A percentile compares a stretch with the other conserved stretches of the same genome.
phyloP scores from a whole-genome alignment of 495 filamentous ascomycete species.

The Antarctomyces pellizariae region DNA sequence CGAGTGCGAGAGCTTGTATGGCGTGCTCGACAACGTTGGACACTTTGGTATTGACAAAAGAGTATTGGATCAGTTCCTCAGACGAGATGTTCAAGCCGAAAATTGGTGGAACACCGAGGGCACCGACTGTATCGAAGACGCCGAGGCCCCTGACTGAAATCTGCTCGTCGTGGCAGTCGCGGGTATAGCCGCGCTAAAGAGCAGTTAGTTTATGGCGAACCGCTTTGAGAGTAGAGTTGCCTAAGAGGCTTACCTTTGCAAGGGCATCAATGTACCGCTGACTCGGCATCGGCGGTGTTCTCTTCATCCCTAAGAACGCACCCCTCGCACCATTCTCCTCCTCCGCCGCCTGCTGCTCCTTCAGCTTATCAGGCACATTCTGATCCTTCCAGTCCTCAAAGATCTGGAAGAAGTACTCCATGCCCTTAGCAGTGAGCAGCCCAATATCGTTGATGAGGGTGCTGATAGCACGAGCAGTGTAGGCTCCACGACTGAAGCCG shows the following conservation, averaged over 20 bases:
- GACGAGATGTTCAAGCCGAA: conserved; percentile 2
- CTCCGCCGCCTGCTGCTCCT: conserved; percentile 4
- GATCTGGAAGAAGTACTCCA: conserved; percentile 38
- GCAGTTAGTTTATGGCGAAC: no score
- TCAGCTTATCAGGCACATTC: conserved; percentile 19
- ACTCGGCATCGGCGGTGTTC: no score
- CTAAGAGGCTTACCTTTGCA: no score
- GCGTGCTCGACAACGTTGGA: conserved; percentile 36
- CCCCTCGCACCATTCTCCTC: conserved; percentile 7
- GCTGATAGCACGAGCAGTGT: conserved; percentile 40
- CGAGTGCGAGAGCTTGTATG: conserved; percentile 52
- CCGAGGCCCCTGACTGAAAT: conserved; percentile 19
- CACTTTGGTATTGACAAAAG: conserved; percentile 28
- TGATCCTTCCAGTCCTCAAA: conserved; percentile 38
- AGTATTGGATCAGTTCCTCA: conserved; percentile 9
- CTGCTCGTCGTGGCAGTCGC: no score
- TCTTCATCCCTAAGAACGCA: no score
- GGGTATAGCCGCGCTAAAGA: no score
- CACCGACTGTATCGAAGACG: conserved; percentile 34
- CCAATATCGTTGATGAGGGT: conserved; percentile 37
- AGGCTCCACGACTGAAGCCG: conserved; percentile 55
- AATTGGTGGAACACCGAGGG: conserved; percentile 8
- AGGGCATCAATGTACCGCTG: no score
- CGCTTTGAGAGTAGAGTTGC: no score
- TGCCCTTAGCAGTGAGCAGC: conserved; percentile 35